Evolutionary conservation across 1,284 basidiomycete species (phyloP).

Genomic region (Apiotrichum sp.): DNA sequence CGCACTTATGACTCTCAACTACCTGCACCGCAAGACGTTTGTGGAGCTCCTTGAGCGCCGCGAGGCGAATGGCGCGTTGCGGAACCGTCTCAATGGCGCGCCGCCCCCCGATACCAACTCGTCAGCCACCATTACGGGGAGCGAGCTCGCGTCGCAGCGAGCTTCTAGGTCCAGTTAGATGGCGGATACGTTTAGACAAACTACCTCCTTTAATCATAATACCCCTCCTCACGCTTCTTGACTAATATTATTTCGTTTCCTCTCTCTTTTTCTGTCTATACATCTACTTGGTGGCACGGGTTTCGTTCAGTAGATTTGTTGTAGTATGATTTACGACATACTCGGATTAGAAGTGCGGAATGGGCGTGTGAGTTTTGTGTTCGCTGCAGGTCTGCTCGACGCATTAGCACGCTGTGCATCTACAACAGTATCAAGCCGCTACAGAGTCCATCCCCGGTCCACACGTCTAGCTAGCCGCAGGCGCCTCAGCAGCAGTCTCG

Average conservation of each 20-base stretch:
- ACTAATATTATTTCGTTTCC: no score
- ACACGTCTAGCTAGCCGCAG: background rate
- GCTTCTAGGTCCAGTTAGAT: conserved; percentile 6
- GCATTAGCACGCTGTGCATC: background rate
- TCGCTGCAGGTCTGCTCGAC: no score
- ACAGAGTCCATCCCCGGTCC: no score
- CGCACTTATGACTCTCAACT: conserved; percentile 76
- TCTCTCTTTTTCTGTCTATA: no score
- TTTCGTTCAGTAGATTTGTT: background rate
- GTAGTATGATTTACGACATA: conserved; percentile 4
- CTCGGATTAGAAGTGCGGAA: no score
- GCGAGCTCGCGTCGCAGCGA: conserved; percentile 6
- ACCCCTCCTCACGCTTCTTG: no score
- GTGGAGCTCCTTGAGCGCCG: conserved; percentile 20
- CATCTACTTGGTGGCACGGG: no score
- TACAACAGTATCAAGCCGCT: background rate
- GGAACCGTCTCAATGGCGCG: conserved; percentile 2
- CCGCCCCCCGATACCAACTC: background rate
- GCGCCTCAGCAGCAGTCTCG: conserved; percentile 16
- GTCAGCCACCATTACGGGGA: conserved; percentile 6
- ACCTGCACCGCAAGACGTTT: conserved; percentile 65
- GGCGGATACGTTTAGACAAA: no score
- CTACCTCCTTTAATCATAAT: background rate
- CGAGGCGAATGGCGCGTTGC: conserved; percentile 8
- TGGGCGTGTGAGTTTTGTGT: no score